Evolutionary conservation across 2,329 filamentous ascomycete species (phyloP).

Genomic region (Aulographum hederae): DNA sequence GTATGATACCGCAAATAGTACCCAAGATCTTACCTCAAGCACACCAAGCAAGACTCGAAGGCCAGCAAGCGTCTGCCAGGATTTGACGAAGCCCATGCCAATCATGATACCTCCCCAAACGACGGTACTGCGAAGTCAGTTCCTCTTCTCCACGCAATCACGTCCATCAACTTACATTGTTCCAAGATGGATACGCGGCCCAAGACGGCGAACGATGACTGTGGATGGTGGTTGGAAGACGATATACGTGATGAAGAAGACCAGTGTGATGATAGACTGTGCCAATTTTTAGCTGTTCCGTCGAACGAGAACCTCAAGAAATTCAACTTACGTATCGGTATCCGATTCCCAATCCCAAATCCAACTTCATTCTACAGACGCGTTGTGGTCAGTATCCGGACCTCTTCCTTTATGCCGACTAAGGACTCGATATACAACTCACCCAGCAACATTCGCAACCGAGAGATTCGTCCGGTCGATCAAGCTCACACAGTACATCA

Average conservation of each 20-base stretch:
- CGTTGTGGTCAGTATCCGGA: conserved; percentile 9
- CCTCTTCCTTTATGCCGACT: conserved; percentile 3
- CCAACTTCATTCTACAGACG: conserved; percentile 17
- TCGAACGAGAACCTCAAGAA: background rate
- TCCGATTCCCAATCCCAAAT: conserved; percentile 15
- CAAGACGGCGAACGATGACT: conserved; percentile 20
- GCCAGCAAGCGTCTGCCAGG: conserved; percentile 17
- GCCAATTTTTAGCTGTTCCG: conserved; percentile 5
- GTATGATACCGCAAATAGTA: background rate
- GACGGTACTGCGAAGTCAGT: conserved; percentile 9
- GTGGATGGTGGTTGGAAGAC: conserved; percentile 23
- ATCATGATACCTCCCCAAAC: conserved; percentile 26
- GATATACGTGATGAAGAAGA: conserved; percentile 26
- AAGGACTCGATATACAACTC: conserved; percentile 6
- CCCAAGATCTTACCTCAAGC: conserved; percentile 13
- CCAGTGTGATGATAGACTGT: conserved; percentile 40
- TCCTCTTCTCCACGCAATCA: no score
- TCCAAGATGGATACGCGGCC: conserved; percentile 18
- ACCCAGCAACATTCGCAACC: conserved; percentile 54
- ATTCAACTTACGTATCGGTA: conserved; percentile 11
- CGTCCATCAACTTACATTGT: conserved; percentile 16
- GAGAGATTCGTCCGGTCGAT: conserved; percentile 68
- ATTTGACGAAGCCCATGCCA: conserved; percentile 20
- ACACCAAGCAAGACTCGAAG: conserved; percentile 21
- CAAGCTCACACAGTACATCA: conserved; percentile 56